Evolutionary conservation across 257 asterid genomes (phyloP).

Genomic region (Haberlea rhodopensis): DNA sequence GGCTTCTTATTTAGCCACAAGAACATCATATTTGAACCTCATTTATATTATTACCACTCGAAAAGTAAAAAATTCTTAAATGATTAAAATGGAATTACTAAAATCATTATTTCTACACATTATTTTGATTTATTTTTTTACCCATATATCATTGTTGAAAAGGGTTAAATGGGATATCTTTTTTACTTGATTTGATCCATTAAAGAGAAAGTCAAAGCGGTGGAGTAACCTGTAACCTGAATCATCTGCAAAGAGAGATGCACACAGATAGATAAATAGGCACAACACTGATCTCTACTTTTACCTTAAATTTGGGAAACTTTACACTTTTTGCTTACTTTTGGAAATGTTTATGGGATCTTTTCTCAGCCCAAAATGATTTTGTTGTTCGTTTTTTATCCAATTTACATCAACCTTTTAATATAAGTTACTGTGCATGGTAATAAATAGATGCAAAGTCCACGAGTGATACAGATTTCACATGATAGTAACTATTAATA

Average conservation of each 20-base stretch:
- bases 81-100: no score
- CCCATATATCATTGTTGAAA: no score
- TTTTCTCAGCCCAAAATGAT: constrained; percentile 20
- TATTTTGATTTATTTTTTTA: no score
- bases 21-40: no score
- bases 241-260: constrained; percentile 19
- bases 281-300: constrained; percentile 24
- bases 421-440: background rate
- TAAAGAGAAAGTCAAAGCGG: constrained; percentile 59
- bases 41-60: no score
- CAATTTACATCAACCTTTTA: constrained; percentile 3
- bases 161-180: no score
- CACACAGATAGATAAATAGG: background rate
- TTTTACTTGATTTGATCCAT: no score
- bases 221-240: constrained; percentile 16
- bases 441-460: background rate
- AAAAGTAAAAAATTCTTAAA: no score
- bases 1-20: no score
- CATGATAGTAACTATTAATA: no score
- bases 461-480: background rate
- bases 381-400: background rate
- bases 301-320: constrained; percentile 33
- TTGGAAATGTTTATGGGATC: constrained; percentile 31
- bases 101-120: no score
- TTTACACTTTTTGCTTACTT: constrained; percentile 29